Evolutionary conservation across 2,329 filamentous ascomycete species (phyloP), one percentile per base, ranked within the genome.

Genomic region (Colletotrichum theobromicola): DNA sequence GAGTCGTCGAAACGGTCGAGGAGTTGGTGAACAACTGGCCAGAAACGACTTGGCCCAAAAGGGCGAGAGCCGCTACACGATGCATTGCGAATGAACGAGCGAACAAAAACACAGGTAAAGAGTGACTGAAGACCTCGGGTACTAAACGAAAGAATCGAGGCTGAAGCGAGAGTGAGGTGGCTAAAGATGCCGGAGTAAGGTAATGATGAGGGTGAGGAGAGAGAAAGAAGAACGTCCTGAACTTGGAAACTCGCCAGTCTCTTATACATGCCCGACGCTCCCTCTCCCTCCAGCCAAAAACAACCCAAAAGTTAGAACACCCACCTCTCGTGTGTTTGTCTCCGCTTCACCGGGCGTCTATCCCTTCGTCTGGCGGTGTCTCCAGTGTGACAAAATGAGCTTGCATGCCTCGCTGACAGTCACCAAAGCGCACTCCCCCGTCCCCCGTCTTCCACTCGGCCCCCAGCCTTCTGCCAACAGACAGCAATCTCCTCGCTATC

Each of bases 91-190:
- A 66, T 15, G 60, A 70, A 60, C 58, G 71, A 74, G 60, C 46
- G 70, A 70, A 61, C n/a, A 60, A 70, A 74, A 67, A 60, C 55
- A 34, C 71, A 74, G 60, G 50, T 74, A 74, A 74, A 28, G 71
- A 74, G 37, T 70, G 71, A 74, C 71, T 74, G 13, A 57, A 42
- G 24, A 70, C 71, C 71, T 74, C 71, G 67, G 71, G 71, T 74
- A 69, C 67, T 70, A 46, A 74, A 74, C 71, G 71, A 74, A 42
- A 50, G 71, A 74, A 74, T 70, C 71, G 71, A 74, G 71, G 71
- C 30, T 50, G 34, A 42, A 70, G 65, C 60, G 70, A 42, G 61
- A 61, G 71, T 30, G 30, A 67, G 67, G 24, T 64, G 71, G 67
- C 71, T 60, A 74, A 70, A 53, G 71, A 70, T 74, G 67, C 58